Evolutionary conservation across 78 protist genomes (phyloP).

Genomic region (Polysphondylium violaceum): DNA sequence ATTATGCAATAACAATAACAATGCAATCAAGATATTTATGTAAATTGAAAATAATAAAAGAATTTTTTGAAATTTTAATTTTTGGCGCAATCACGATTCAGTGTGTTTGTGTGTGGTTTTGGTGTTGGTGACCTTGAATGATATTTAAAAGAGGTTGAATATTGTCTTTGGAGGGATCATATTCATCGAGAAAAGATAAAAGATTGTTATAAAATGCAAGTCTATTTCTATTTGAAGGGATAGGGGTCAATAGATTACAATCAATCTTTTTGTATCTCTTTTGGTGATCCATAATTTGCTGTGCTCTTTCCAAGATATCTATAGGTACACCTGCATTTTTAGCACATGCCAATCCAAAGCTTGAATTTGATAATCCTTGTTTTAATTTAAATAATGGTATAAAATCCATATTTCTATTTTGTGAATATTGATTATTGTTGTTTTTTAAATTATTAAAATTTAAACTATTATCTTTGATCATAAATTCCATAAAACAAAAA

Average conservation of each 20-base stretch:
- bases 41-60: too few species aligned
- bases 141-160: not conserved
- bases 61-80: too few species aligned
- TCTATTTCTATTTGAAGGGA: not conserved
- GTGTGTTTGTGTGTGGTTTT: too few species aligned
- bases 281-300: conserved; percentile 40
- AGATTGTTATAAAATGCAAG: not conserved
- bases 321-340: conserved; percentile 25
- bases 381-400: conserved; percentile 25
- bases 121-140: too few species aligned
- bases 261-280: conserved; percentile 11
- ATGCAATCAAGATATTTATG: too few species aligned
- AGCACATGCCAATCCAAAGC: conserved; percentile 61
- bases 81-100: too few species aligned
- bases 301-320: conserved; percentile 18
- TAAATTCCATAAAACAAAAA: conserved; percentile 51
- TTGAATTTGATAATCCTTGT: conserved; percentile 15
- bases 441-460: not conserved
- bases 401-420: not conserved
- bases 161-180: conserved; percentile 10
- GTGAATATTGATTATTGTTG: not conserved
- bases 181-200: not conserved
- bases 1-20: too few species aligned
- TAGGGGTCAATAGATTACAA: not conserved
- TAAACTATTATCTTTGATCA: not conserved